phyloP scores from a whole-genome alignment of 2,329 filamentous ascomycete genomes.

The Ophiostoma ulmi region DNA sequence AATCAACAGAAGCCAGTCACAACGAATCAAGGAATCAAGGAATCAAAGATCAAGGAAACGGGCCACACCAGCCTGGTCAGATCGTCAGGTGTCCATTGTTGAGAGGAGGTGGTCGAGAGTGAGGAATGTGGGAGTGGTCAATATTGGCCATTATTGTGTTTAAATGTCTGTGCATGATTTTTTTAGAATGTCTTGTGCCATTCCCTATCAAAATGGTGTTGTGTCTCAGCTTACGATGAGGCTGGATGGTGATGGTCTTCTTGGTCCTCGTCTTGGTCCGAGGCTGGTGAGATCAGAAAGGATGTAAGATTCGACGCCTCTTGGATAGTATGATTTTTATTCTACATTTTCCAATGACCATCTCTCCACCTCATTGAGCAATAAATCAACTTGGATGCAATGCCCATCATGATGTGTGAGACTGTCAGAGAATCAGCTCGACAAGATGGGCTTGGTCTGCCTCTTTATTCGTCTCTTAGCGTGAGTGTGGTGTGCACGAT shows the following conservation, averaged over 20 bases:
- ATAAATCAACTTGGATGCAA: not conserved
- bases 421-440: not conserved
- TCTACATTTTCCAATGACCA: too few species aligned
- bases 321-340: too few species aligned
- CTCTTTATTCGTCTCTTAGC: not conserved
- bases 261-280: not conserved
- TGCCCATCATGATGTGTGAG: not conserved
- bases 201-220: not conserved
- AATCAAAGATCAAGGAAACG: not conserved
- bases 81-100: not conserved
- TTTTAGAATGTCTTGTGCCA: too few species aligned
- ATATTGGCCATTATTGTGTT: too few species aligned
- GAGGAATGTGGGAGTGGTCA: not conserved
- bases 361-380: too few species aligned
- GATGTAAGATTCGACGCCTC: too few species aligned
- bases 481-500: not conserved
- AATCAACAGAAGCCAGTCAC: too few species aligned
- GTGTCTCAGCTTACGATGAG: slow-evolving; percentile 5
- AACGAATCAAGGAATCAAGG: not conserved
- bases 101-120: not conserved
- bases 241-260: not conserved
- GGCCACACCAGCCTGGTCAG: not conserved
- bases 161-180: too few species aligned
- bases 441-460: not conserved
- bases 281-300: too few species aligned